Conservation (phyloP, 2,329 filamentous ascomycete genomes). For the Diplocarpon rosae region DNA sequence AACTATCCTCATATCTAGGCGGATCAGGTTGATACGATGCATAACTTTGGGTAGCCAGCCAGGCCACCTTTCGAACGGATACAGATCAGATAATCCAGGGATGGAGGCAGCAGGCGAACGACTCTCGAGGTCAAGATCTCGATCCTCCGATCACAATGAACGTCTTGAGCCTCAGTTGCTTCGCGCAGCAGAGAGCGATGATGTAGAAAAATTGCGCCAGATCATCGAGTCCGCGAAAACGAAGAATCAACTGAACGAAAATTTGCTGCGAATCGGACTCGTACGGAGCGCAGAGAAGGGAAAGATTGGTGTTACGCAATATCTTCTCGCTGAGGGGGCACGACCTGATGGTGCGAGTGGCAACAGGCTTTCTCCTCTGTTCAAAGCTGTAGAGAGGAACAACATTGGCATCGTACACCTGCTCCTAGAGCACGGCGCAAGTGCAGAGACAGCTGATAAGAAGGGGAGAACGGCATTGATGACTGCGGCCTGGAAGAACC, state of each 20-base stretch:
- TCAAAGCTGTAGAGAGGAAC: constrained; percentile 19
- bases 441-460: constrained; percentile 18
- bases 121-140: constrained; percentile 12
- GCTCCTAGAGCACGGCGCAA: constrained; percentile 19
- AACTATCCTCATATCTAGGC: neutral
- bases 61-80: neutral
- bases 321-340: constrained; percentile 17
- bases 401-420: constrained; percentile 18
- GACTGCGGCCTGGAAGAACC: constrained; percentile 22
- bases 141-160: constrained; percentile 17
- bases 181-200: constrained; percentile 18
- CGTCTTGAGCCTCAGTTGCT: constrained; percentile 20
- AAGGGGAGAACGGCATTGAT: constrained; percentile 21
- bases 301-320: constrained; percentile 16
- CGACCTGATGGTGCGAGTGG: constrained; percentile 15
- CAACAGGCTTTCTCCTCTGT: constrained; percentile 16
- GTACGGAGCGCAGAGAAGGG: constrained; percentile 21
- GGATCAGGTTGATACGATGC: neutral
- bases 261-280: constrained; percentile 18
- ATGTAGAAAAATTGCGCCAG: constrained; percentile 14
- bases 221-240: constrained; percentile 15
- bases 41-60: neutral
- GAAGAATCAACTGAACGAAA: constrained; percentile 16
- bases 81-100: neutral
- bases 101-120: constrained; percentile 4